A percentile compares a stretch with the other conserved stretches of the same genome.
Evolutionary conservation across 306 rosid genomes (phyloP).

Genomic region (Astragalus glycyphyllos): DNA sequence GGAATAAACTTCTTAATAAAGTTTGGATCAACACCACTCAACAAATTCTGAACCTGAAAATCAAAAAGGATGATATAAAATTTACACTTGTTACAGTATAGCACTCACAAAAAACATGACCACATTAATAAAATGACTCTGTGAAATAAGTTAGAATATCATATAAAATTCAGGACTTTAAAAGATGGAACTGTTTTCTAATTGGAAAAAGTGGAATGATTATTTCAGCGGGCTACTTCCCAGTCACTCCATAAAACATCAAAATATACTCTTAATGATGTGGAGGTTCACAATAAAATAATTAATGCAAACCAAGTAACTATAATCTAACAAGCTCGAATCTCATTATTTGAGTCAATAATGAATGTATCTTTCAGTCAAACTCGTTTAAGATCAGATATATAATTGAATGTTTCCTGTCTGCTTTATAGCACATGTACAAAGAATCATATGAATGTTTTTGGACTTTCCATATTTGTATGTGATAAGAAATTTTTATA

Average conservation of each 20-base stretch:
- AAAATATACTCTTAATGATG: constrained; percentile 1
- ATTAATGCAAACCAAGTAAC: constrained; percentile 26
- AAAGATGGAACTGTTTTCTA: neutral
- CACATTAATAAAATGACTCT: constrained; percentile 12
- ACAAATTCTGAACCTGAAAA: constrained; percentile 72
- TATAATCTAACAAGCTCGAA: constrained; percentile 24
- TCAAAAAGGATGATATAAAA: constrained; percentile 37
- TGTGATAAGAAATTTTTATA: constrained; percentile 4
- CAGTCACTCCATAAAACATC: constrained; percentile 14
- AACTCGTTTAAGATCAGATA: constrained; percentile 13
- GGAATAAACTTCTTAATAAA: constrained; percentile 66
- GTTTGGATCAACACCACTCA: constrained; percentile 68
- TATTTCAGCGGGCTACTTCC: constrained; percentile 13
- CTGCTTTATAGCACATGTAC: neutral
- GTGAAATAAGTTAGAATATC: constrained; percentile 11
- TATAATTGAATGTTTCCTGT: constrained; percentile 1
- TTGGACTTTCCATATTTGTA: constrained; percentile 18
- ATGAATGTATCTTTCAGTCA: constrained; percentile 22
- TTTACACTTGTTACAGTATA: neutral
- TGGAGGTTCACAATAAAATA: constrained; percentile 17
- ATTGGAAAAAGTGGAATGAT: constrained; percentile 23
- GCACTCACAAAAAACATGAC: constrained; percentile 28
- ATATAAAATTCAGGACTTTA: constrained; percentile 5
- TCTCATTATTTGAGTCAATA: constrained; percentile 16
- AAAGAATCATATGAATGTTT: constrained; percentile 25